Evolutionary conservation across 1,284 basidiomycete genomes (phyloP).

Genomic region (Phaffia rhodozyma): DNA sequence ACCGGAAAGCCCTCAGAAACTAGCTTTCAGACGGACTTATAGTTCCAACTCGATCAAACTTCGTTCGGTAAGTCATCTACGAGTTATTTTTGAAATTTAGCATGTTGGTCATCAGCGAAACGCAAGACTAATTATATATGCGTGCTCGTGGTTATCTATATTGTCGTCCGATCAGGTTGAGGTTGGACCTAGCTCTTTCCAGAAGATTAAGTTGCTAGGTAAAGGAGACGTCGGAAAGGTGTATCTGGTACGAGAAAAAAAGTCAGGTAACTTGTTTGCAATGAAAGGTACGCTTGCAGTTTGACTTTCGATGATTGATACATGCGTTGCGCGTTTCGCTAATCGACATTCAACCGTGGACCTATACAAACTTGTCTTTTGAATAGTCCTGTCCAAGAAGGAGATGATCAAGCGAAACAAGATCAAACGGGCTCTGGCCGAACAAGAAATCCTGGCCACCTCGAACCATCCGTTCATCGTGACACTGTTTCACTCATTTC

Average conservation of each 20-base stretch:
- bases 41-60: conserved; percentile 97
- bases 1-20: conserved; percentile 46
- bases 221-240: conserved; percentile 95
- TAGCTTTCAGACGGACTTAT: conserved; percentile 82
- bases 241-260: conserved; percentile 91
- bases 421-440: conserved; percentile 89
- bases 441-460: conserved; percentile 81
- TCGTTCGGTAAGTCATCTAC: conserved; percentile 50
- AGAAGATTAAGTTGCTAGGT: conserved; percentile 87
- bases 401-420: conserved; percentile 98
- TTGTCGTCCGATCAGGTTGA: conserved; percentile 50
- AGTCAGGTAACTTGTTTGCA: conserved; percentile 78
- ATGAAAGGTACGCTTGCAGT: conserved; percentile 66
- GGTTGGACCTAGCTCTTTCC: conserved; percentile 78
- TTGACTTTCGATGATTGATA: background rate
- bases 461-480: conserved; percentile 98
- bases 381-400: conserved; percentile 79
- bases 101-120: background rate
- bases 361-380: background rate
- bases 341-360: background rate
- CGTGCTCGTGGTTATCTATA: conserved; percentile 1
- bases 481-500: conserved; percentile 92
- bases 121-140: background rate
- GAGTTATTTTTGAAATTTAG: conserved; percentile 28
- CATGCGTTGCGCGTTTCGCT: background rate